Conservation (phyloP, 2,329 filamentous ascomycete species). For the Epichloe amarillans region DNA sequence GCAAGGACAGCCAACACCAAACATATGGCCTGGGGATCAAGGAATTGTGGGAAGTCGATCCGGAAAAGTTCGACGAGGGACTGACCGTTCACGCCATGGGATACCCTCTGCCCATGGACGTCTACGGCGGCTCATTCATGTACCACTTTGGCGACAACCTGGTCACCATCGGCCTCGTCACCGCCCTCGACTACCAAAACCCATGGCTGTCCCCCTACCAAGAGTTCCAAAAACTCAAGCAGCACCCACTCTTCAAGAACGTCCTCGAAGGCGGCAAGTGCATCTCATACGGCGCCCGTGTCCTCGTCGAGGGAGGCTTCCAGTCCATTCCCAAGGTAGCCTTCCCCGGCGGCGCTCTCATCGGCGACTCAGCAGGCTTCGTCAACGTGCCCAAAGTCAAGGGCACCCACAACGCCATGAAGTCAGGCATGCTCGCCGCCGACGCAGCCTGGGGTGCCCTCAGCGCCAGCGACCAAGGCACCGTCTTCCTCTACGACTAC, state of each 20-base stretch:
- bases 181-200: conserved; percentile 90
- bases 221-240: conserved; percentile 98
- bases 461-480: conserved; percentile 39
- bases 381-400: conserved; percentile 98
- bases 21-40: conserved; percentile 93
- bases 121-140: conserved; percentile 97
- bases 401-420: conserved; percentile 96
- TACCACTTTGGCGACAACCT: conserved; percentile 98
- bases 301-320: conserved; percentile 91
- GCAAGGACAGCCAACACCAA: conserved; percentile 80
- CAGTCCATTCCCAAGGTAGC: conserved; percentile 96
- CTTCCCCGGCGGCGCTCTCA: conserved; percentile 88
- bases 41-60: conserved; percentile 93
- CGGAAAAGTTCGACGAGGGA: conserved; percentile 82
- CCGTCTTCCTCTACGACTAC: conserved; percentile 89
- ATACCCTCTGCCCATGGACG: conserved; percentile 75
- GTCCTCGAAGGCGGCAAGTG: conserved; percentile 94
- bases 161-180: conserved; percentile 81
- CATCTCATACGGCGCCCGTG: conserved; percentile 87
- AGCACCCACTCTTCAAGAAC: conserved; percentile 77
- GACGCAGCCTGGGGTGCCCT: conserved; percentile 79
- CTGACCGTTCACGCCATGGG: conserved; percentile 83
- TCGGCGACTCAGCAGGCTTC: conserved; percentile 92
- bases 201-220: conserved; percentile 91
- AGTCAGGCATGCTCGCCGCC: conserved; percentile 89